Base-by-base conservation (phyloP, 2,329 filamentous ascomycete genomes). In the Bipolaris zeicola region DNA sequence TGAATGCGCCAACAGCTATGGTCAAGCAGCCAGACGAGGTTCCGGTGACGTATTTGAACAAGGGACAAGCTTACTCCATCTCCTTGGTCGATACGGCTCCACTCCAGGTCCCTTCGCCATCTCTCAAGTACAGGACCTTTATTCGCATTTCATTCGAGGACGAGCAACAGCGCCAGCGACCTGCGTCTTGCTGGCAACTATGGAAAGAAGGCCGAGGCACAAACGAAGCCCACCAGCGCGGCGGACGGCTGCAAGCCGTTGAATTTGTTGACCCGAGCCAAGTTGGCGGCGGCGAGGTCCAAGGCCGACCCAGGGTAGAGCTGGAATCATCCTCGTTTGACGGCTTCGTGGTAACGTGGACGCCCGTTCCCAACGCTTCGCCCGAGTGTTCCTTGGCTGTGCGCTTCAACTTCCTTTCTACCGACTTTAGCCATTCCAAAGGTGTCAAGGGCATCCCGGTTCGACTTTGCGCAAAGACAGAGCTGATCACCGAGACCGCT, bases 401-500 rank as follows among this genome's bases (percentile, higher is more conserved):
- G 11, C 90, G 95, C 43, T 99, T 98, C 82, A 99, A 99, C 78
- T 99, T 99, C 72, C 82, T 99, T 0, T 99, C 95, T 0, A 99
- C 95, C 7, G 95, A 99, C 73, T 99, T 98, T 74, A 98, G 94
- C 75, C 95, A 98, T 72, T 98, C 95, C 8, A 99, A 99, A 73
- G 95, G 95, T 43, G 95, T 99, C 46, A 99, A 98, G 77, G 95
- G 95, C 34, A 97, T 98, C 63, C 94, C 95, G 0, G 93, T 99
- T 4, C 83, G 95, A 52, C 83, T 98, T 0, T 98, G 94, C 75
- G 88, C 93, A 13, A 98, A 98, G 77, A 98, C 95, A 0, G 89
- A 90, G 62, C 77, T 88, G 10, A 57, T 94, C 1, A 78, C 83
- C 0, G 77, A 81, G 14, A 82, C 83, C 24, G 77, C 82, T 7